Conservation (phyloP, 73 alveolate genomes). For the Paramecium pentaurelia region DNA sequence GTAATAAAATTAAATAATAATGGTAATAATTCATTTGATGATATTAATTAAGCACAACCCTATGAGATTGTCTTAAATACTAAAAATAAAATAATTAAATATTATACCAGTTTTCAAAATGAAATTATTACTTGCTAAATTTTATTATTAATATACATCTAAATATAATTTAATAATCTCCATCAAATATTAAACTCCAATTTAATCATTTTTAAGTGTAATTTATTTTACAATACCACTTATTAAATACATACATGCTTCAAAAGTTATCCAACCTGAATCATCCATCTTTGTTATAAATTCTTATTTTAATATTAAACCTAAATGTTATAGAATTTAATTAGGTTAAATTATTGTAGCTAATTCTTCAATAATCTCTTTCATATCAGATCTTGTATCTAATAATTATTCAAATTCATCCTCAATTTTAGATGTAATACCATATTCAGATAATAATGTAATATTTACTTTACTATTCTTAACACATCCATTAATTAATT, state of each 20-base stretch:
- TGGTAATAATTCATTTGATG: neutral
- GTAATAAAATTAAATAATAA: neutral
- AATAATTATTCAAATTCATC: neutral
- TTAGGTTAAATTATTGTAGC: neutral
- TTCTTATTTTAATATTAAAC: neutral
- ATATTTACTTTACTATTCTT: neutral
- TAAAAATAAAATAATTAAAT: neutral
- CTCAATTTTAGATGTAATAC: neutral
- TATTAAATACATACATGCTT: neutral
- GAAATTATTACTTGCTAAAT: neutral
- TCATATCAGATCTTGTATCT: neutral
- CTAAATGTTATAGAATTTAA: neutral
- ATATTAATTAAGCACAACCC: conserved; percentile 8
- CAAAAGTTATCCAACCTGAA: neutral
- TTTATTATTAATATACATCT: neutral
- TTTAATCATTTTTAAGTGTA: neutral
- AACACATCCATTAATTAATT: neutral
- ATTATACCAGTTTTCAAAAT: neutral
- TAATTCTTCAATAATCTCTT: conserved; percentile 2
- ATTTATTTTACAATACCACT: conserved; percentile 6
- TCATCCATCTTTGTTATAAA: neutral
- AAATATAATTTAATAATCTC: neutral
- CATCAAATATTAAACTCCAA: neutral
- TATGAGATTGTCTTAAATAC: neutral
- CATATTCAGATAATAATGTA: neutral